A percentile compares a stretch with the other conserved stretches of the same genome.
Conservation (phyloP, 768 basidiomycete species). For the Hygrophorus russula region DNA sequence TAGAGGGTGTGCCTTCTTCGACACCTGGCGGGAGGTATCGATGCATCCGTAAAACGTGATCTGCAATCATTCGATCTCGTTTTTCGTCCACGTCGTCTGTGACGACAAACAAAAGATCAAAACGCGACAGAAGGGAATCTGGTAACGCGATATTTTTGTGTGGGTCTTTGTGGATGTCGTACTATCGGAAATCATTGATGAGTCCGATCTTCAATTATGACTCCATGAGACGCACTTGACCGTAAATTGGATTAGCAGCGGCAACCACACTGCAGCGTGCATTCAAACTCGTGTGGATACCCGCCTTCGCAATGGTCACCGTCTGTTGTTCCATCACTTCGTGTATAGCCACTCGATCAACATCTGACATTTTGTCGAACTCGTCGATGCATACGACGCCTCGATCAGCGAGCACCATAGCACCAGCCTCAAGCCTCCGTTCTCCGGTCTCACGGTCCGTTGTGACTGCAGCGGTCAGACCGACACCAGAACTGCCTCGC, state of each 20-base stretch:
- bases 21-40: conserved; percentile 93
- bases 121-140: conserved; percentile 95
- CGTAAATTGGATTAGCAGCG: conserved; percentile 97
- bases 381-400: conserved; percentile 99
- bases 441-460: conserved; percentile 98
- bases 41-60: conserved; percentile 96
- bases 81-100: conserved; percentile 97
- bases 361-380: conserved; percentile 99
- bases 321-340: conserved; percentile 99
- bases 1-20: conserved; percentile 88
- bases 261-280: conserved; percentile 97
- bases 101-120: conserved; percentile 95
- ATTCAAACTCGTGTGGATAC: conserved; percentile 96
- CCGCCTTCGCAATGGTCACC: conserved; percentile 98
- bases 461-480: conserved; percentile 96
- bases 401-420: conserved; percentile 98
- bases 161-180: conserved; percentile 98
- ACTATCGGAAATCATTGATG: conserved; percentile 35
- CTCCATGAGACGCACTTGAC: conserved; percentile 49
- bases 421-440: conserved; percentile 92
- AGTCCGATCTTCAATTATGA: conserved; percentile 3
- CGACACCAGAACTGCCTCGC: conserved; percentile 95
- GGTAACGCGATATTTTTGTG: conserved; percentile 98
- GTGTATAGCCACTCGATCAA: conserved; percentile 97
- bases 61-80: conserved; percentile 88